A percentile compares a stretch with the other conserved stretches of the same genome.
These are phyloP conservation scores for Aspergillus melleus DNA, from an alignment of 2,329 filamentous ascomycete species.

Conservation along the genomic window DNA sequence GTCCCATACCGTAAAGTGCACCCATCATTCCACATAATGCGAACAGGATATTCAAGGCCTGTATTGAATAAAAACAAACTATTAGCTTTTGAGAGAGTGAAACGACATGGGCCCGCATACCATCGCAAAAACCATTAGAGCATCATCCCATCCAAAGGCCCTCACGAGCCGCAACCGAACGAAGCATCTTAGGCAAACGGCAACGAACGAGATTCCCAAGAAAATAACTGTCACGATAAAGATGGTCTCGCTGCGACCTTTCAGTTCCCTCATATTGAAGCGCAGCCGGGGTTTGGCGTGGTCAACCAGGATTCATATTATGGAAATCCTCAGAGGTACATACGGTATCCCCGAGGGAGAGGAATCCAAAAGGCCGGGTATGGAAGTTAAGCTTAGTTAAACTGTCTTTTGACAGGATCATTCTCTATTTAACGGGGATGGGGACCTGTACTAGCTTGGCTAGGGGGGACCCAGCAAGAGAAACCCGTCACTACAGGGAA, in stretches of 20 bases:
- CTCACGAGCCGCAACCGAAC: constrained; percentile 35
- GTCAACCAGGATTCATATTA: constrained; percentile 14
- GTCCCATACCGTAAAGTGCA: constrained; percentile 34
- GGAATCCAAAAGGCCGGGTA: constrained; percentile 1
- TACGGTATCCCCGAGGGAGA: constrained; percentile 9
- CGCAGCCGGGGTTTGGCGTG: constrained; percentile 2
- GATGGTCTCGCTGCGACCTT: constrained; percentile 34
- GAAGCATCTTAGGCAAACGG: constrained; percentile 38
- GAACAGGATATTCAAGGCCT: constrained; percentile 37
- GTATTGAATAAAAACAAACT: background rate
- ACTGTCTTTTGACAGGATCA: background rate
- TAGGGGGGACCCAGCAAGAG: background rate
- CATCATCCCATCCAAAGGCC: constrained; percentile 42
- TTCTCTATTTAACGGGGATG: background rate
- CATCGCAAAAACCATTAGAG: constrained; percentile 38
- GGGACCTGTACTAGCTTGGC: constrained; percentile 1
- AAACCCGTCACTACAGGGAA: background rate
- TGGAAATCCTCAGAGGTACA: background rate
- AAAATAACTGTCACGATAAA: constrained; percentile 36
- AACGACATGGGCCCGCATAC: constrained; percentile 21
- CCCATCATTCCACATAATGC: constrained; percentile 37
- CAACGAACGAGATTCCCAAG: constrained; percentile 31
- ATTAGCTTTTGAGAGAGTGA: background rate
- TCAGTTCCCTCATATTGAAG: constrained; percentile 31
- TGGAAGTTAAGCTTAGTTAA: background rate